A percentile compares a stretch with the other conserved stretches of the same genome.
Conservation (phyloP, 176 grass and related monocot species). For the Lolium multiflorum region DNA sequence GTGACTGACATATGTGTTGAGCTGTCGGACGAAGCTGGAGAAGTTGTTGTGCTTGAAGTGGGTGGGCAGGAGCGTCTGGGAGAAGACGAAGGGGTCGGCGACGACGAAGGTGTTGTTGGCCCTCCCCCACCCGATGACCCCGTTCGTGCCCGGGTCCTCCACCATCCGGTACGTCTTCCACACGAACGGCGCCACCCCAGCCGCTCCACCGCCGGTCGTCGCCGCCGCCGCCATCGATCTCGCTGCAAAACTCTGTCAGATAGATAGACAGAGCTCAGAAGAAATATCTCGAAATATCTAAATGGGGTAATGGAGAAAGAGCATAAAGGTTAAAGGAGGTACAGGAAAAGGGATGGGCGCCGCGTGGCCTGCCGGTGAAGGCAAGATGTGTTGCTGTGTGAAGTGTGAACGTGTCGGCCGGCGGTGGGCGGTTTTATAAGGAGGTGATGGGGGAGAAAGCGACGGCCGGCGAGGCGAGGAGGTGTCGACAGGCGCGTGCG, state of each 20-base stretch:
- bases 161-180: conserved; percentile 89
- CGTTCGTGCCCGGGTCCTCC: conserved; percentile 64
- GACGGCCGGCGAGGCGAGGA: neutral
- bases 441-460: neutral
- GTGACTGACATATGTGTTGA: conserved; percentile 76
- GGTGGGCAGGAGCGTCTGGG: conserved; percentile 67
- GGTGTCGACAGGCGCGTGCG: conserved; percentile 28
- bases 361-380: conserved; percentile 28
- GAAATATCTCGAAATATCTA: neutral
- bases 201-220: neutral
- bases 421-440: neutral
- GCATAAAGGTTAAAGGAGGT: neutral
- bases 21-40: conserved; percentile 90
- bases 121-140: conserved; percentile 67
- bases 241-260: neutral
- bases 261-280: neutral
- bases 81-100: conserved; percentile 73
- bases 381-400: neutral
- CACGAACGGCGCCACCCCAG: conserved; percentile 66
- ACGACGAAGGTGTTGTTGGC: conserved; percentile 83
- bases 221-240: neutral
- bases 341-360: neutral
- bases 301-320: conserved; percentile 13
- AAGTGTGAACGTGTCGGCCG: neutral
- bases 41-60: conserved; percentile 98